Evolutionary conservation across 2,329 filamentous ascomycete genomes (phyloP).

Genomic region (Lomentospora prolificans): DNA sequence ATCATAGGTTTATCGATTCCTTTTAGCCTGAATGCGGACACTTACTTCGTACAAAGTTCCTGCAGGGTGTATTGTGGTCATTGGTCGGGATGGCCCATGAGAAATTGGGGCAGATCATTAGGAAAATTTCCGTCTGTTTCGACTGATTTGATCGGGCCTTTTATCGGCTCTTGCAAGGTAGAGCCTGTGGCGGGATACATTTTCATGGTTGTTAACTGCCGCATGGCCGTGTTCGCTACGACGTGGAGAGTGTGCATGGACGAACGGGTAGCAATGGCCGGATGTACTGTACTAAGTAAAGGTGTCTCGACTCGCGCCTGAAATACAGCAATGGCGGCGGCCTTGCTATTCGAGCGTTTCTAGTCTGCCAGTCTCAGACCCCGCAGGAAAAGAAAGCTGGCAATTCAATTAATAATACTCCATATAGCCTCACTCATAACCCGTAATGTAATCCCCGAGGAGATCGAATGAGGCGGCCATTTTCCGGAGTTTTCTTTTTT

Average conservation of each 20-base stretch:
- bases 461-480: not conserved
- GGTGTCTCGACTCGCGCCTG: no score
- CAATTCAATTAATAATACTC: no score
- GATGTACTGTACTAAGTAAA: no score
- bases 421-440: not conserved
- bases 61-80: not conserved
- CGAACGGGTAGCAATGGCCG: not conserved
- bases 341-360: no score
- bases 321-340: no score
- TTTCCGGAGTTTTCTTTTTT: not conserved
- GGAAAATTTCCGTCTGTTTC: not conserved
- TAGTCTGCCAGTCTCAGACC: no score
- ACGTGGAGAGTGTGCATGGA: not conserved
- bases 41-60: not conserved
- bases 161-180: slow-evolving; percentile 1
- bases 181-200: no score
- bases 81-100: not conserved
- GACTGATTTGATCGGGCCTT: not conserved
- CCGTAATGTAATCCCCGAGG: not conserved
- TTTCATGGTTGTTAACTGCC: not conserved
- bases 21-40: not conserved
- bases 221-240: not conserved
- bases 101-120: not conserved
- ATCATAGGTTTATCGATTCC: not conserved
- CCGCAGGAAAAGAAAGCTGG: no score